These are phyloP conservation scores for Nigrospora osmanthi DNA, from an alignment of 2,329 filamentous ascomycete genomes.

Conservation along the genomic window DNA sequence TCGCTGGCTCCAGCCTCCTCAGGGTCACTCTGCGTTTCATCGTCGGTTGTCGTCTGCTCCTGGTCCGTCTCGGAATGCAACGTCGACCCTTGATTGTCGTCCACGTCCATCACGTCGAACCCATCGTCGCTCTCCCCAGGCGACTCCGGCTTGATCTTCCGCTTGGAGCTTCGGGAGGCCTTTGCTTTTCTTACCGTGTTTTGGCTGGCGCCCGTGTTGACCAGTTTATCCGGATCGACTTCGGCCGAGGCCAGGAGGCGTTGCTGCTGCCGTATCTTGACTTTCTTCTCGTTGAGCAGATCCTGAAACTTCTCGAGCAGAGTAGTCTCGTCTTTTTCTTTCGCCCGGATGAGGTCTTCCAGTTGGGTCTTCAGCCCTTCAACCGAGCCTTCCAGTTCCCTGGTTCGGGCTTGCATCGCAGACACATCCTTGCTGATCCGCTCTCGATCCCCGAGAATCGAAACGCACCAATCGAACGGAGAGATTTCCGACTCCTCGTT, in stretches of 20 bases:
- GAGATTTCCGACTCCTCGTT: constrained; percentile 50
- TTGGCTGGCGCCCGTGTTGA: constrained; percentile 18
- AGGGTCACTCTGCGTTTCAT: constrained; percentile 33
- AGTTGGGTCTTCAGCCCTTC: constrained; percentile 54
- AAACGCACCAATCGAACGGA: constrained; percentile 63
- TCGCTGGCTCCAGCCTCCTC: constrained; percentile 18
- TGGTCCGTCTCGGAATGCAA: constrained; percentile 28
- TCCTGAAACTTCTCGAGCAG: constrained; percentile 63
- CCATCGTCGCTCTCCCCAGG: constrained; percentile 36
- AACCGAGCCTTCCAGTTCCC: constrained; percentile 46
- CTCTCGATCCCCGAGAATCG: constrained; percentile 41
- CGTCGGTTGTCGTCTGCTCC: constrained; percentile 27
- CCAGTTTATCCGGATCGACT: constrained; percentile 27
- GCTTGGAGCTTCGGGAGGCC: constrained; percentile 38
- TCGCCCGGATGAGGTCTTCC: constrained; percentile 57
- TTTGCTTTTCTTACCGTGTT: constrained; percentile 13
- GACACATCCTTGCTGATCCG: constrained; percentile 35
- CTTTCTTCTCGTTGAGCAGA: constrained; percentile 71
- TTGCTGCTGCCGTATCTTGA: constrained; percentile 70
- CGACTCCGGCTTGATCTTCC: constrained; percentile 35
- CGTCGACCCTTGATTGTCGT: constrained; percentile 20
- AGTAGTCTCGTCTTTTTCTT: constrained; percentile 57
- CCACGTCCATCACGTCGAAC: constrained; percentile 43
- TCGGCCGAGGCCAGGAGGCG: constrained; percentile 44
- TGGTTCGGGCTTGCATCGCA: constrained; percentile 30